Conservation (phyloP, 345 rosid species). For the Boechera divaricarpa region DNA sequence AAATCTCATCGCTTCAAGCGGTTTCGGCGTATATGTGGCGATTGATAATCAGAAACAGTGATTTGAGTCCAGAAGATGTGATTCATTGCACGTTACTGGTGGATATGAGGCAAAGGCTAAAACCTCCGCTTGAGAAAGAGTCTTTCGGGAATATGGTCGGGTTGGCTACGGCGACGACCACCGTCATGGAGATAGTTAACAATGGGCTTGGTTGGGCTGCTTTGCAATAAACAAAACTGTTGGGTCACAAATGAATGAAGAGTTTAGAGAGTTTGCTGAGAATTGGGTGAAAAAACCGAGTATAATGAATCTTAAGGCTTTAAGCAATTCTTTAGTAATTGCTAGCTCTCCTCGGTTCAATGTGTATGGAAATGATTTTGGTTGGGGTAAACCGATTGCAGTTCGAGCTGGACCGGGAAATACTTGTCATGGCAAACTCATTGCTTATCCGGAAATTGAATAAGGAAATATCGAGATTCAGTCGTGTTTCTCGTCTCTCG, state of each 20-base stretch:
- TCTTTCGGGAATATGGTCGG: constrained; percentile 33
- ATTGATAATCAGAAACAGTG: constrained; percentile 20
- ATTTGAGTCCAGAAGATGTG: constrained; percentile 19
- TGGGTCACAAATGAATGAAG: constrained; percentile 37
- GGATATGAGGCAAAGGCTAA: constrained; percentile 39
- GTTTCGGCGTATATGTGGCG: constrained; percentile 41
- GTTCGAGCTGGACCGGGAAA: constrained; percentile 41
- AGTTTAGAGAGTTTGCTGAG: constrained; percentile 12
- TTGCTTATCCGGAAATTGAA: constrained; percentile 41
- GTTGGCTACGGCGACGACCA: constrained; percentile 28
- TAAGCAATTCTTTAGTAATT: neutral
- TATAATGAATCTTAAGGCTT: neutral
- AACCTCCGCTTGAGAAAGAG: constrained; percentile 29
- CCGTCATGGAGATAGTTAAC: constrained; percentile 8
- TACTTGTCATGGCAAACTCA: constrained; percentile 37
- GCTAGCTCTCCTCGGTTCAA: constrained; percentile 50
- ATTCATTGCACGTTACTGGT: constrained; percentile 20
- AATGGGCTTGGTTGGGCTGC: constrained; percentile 39
- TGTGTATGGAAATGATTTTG: constrained; percentile 51
- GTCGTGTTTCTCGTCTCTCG: constrained; percentile 24
- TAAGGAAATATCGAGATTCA: constrained; percentile 52
- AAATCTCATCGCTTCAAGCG: constrained; percentile 49
- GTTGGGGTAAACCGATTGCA: constrained; percentile 53
- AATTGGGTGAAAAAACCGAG: constrained; percentile 44
- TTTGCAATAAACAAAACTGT: constrained; percentile 32